Conservation (phyloP, 2,329 filamentous ascomycete genomes). For the Colletotrichum salicis region DNA sequence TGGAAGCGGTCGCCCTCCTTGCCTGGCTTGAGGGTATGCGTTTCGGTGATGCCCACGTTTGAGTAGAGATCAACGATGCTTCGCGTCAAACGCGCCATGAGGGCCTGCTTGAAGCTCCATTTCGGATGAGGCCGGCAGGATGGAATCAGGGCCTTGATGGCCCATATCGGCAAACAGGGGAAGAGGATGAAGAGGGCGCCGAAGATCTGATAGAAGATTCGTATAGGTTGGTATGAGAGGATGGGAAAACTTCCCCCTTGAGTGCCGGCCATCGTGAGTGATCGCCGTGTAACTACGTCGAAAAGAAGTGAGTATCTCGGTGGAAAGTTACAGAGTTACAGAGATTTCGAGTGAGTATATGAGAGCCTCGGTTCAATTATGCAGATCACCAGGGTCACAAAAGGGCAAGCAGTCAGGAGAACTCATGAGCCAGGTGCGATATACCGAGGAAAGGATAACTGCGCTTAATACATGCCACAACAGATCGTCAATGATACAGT, state of each 20-base stretch:
- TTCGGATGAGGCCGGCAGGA: constrained; percentile 21
- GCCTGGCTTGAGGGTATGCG: constrained; percentile 39
- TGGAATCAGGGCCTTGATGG: constrained; percentile 9
- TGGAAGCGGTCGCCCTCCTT: constrained; percentile 40
- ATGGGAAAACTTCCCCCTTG: constrained; percentile 8
- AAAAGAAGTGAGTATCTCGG: background rate
- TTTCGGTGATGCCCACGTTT: constrained; percentile 24
- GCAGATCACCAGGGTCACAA: too few species aligned
- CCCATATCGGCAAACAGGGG: constrained; percentile 8
- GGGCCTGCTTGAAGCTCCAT: constrained; percentile 23
- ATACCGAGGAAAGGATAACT: background rate
- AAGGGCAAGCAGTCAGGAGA: too few species aligned
- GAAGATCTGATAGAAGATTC: constrained; percentile 15
- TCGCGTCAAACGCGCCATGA: constrained; percentile 22
- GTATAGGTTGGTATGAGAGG: constrained; percentile 10
- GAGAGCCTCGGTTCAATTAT: too few species aligned
- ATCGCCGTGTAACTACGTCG: background rate
- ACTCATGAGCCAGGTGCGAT: too few species aligned
- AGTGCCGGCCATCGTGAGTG: constrained; percentile 5
- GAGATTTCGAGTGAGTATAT: too few species aligned
- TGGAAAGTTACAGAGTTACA: background rate
- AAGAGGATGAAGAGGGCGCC: constrained; percentile 5
- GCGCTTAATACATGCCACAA: too few species aligned
- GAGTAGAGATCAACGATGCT: constrained; percentile 17
- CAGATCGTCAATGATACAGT: too few species aligned